Conservation (phyloP, 2,329 filamentous ascomycete species). For the Cladosporium sp. region DNA sequence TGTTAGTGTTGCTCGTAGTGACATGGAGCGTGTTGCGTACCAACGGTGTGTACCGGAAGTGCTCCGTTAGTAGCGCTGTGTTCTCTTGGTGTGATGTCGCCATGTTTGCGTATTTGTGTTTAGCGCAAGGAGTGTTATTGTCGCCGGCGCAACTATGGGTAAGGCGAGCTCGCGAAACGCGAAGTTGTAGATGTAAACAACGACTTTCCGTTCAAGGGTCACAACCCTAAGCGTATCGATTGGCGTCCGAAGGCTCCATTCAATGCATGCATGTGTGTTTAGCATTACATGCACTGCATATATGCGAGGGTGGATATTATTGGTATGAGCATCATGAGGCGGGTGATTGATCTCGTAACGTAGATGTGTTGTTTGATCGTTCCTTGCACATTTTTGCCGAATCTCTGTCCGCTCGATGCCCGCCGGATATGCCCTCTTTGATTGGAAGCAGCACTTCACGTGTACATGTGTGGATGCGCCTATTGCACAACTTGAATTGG, state of each 20-base stretch:
- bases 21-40: conserved; percentile 54
- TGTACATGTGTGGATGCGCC: neutral
- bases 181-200: conserved; percentile 14
- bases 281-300: too few relatives aligned
- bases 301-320: too few relatives aligned
- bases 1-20: conserved; percentile 22
- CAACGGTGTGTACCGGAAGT: conserved; percentile 90
- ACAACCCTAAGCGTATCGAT: neutral
- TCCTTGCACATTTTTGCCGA: neutral
- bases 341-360: too few relatives aligned
- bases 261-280: neutral
- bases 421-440: neutral
- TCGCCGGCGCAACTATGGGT: conserved; percentile 13
- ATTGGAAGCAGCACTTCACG: neutral
- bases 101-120: conserved; percentile 38
- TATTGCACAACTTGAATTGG: conserved; percentile 43
- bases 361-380: neutral
- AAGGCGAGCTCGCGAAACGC: conserved; percentile 4
- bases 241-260: neutral
- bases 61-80: conserved; percentile 79
- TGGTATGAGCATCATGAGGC: neutral
- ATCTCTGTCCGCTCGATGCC: neutral
- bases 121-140: neutral
- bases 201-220: neutral
- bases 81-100: conserved; percentile 49